phyloP scores from a whole-genome alignment of 768 basidiomycete genomes.

The Lactarius sp. region DNA sequence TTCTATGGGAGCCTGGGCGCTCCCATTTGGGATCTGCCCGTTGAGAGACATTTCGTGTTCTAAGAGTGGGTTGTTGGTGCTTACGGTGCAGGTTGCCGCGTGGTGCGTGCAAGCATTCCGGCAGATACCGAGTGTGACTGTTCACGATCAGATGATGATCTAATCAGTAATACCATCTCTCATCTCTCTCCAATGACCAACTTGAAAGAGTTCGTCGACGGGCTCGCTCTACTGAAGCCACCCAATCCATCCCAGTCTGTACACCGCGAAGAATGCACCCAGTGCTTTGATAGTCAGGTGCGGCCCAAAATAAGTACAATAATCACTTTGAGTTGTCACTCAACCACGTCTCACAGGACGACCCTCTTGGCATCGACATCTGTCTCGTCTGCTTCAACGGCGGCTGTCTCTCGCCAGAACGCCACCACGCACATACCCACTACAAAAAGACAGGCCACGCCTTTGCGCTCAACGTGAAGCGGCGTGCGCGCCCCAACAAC shows the following conservation, averaged over 20 bases:
- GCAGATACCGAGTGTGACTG: not conserved
- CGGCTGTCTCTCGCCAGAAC: conserved; percentile 58
- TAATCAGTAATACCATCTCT: conserved; percentile 1
- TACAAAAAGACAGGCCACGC: conserved; percentile 64
- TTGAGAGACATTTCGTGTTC: conserved; percentile 38
- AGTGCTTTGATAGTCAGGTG: conserved; percentile 94
- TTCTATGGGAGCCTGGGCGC: conserved; percentile 40
- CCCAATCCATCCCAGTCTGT: conserved; percentile 69
- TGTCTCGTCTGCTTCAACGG: conserved; percentile 95
- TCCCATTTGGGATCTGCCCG: conserved; percentile 46
- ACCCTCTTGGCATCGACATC: conserved; percentile 73
- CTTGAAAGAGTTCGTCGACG: conserved; percentile 40
- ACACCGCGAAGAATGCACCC: conserved; percentile 92
- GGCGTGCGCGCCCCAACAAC: conserved; percentile 60
- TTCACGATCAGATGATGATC: not conserved
- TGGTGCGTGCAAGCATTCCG: not conserved
- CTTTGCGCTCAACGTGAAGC: conserved; percentile 76
- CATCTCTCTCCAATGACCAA: conserved; percentile 20
- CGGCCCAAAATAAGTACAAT: not conserved
- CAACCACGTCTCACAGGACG: conserved; percentile 47
- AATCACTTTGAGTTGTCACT: not conserved
- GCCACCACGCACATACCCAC: conserved; percentile 75
- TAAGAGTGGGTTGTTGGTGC: not conserved
- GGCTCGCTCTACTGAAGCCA: conserved; percentile 45
- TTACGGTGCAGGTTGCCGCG: not conserved